Percentiles rank a stretch among this genome's conserved stretches.
Evolutionary conservation across 768 basidiomycete genomes (phyloP).

Genomic region (Boletellus sp.): DNA sequence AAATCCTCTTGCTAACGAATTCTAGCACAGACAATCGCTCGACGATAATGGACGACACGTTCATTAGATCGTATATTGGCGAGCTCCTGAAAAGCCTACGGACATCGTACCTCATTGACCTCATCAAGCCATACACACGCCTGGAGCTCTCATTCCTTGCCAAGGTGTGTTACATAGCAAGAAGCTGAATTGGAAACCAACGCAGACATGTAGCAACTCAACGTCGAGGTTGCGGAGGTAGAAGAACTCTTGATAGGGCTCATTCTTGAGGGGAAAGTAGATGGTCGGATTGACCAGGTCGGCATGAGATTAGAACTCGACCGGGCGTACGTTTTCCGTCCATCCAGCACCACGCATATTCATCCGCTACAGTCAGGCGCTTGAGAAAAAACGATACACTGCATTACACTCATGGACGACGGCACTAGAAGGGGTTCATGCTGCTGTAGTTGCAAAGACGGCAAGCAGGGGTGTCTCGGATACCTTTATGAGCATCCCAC

Average conservation of each 20-base stretch:
- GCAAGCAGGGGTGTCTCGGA: constrained; percentile 34
- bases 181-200: not conserved
- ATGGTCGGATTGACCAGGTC: constrained; percentile 96
- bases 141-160: constrained; percentile 92
- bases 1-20: constrained; percentile 1
- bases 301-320: constrained; percentile 90
- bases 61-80: constrained; percentile 94
- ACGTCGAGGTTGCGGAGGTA: constrained; percentile 87
- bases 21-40: constrained; percentile 71
- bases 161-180: constrained; percentile 50
- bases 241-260: constrained; percentile 91
- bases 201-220: constrained; percentile 69
- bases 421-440: constrained; percentile 73
- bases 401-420: constrained; percentile 81
- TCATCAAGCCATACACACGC: constrained; percentile 96
- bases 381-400: constrained; percentile 82
- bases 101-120: constrained; percentile 95
- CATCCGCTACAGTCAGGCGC: constrained; percentile 61
- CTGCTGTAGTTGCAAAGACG: constrained; percentile 72
- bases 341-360: not conserved
- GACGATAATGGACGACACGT: constrained; percentile 94
- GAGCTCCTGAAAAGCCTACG: constrained; percentile 91
- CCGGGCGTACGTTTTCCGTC: constrained; percentile 51
- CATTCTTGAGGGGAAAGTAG: constrained; percentile 95
- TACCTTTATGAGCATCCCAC: constrained; percentile 33